Conservation (phyloP, 2,329 filamentous ascomycete species). For the Hymenoscyphus occultus region DNA sequence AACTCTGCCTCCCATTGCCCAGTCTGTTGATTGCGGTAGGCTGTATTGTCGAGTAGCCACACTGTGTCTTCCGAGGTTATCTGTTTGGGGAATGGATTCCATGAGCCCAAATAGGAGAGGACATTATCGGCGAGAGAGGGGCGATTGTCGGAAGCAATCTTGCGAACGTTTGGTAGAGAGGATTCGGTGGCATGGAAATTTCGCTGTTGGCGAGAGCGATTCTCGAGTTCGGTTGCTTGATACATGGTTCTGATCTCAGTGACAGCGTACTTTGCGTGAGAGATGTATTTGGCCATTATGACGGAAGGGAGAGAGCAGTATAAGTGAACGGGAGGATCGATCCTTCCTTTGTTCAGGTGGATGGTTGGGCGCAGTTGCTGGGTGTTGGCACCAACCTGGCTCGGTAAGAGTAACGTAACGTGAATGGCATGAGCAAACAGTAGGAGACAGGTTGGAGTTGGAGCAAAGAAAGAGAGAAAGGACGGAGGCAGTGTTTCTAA, state of each 20-base stretch:
- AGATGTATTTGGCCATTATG: conserved; percentile 8
- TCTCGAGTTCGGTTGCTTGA: conserved; percentile 7
- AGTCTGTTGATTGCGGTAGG: conserved; percentile 55
- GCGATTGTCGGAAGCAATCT: conserved; percentile 28
- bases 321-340: background rate
- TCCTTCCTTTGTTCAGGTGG: background rate
- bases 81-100: conserved; percentile 56
- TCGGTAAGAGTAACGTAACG: background rate
- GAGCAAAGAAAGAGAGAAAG: background rate
- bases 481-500: background rate
- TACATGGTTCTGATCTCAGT: conserved; percentile 7
- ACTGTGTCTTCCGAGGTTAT: conserved; percentile 65
- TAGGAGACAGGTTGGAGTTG: background rate
- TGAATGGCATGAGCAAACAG: background rate
- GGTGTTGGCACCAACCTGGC: background rate
- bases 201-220: conserved; percentile 46
- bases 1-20: conserved; percentile 76
- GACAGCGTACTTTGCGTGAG: conserved; percentile 5
- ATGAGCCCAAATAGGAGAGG: conserved; percentile 49
- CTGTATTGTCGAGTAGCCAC: conserved; percentile 90
- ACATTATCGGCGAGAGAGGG: conserved; percentile 36
- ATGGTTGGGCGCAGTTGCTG: background rate
- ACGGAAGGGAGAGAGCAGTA: no score
- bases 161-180: conserved; percentile 41
- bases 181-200: conserved; percentile 51